Evolutionary conservation across 495 filamentous ascomycete genomes (phyloP), one percentile per base, ranked within the genome.

Genomic region (Annulohypoxylon stygium): DNA sequence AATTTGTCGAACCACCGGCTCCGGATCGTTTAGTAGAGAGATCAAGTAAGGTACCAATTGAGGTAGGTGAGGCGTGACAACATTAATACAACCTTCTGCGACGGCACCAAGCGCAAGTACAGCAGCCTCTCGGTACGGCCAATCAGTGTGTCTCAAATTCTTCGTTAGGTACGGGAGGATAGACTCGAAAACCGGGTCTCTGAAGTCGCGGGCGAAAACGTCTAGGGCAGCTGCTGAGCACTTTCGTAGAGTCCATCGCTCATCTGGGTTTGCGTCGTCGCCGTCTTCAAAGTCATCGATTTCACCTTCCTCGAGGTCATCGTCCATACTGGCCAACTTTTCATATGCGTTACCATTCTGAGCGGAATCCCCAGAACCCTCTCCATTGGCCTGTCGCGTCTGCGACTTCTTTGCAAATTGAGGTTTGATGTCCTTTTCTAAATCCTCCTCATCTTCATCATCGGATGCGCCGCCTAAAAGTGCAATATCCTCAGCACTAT

Each of bases 171-270:
- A 98, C 0, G 96, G 96, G 60, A 99, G 82, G 59, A 97, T 97
- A 51, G 92, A 90, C 58, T 93, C 90, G 81, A 99, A 98, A 37
- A 99, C 94, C 2, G 91, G 89, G 43, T 89, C 87, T 72, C 93
- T 91, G 80, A 97, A 99, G 45, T 95, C 92, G 48, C 90, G 93
- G 39, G 96, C 93, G 60, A 99, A 93, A 3, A 98, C 93, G 79
- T 99, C 97, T 30, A 99, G 82, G 23, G 97, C 95, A 25, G 96
- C 97, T 16, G 97, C 96, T 36, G 96, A 99, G 83, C 97, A 99
- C 81, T 99, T 99, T 61, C 96, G 88, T 58, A 99, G 83, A 55
- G 95, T 98, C 96, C 96, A 99, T 72, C 91, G 90, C 75, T 96
- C 96, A 78, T 98, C 97, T 2, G 94, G 92, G 66, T 95, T 93